These are phyloP conservation scores for Waltiozyma sp. DNA, from an alignment of 1,139 yeast species.

Conservation along the genomic window DNA sequence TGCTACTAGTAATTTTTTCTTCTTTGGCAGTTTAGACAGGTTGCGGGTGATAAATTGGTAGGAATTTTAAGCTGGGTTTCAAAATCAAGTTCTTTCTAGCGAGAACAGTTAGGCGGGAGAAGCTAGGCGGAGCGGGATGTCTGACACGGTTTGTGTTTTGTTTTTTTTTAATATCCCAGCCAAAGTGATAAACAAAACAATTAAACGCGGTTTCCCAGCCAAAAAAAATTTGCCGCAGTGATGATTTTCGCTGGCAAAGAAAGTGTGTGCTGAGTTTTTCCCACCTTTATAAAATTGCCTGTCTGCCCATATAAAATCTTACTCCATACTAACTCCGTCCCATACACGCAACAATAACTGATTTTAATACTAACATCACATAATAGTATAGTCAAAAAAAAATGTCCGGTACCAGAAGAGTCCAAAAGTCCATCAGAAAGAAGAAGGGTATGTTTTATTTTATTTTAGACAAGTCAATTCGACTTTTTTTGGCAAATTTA, in stretches of 20 bases:
- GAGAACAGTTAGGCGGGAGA: too few species aligned
- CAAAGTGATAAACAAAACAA: not conserved
- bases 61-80: not conserved
- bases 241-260: not conserved
- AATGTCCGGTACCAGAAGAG: conserved; percentile 30
- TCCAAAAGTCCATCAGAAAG: conserved; percentile 23
- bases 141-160: not conserved
- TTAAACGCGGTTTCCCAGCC: not conserved
- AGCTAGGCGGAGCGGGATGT: too few species aligned
- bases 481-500: not conserved
- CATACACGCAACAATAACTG: not conserved
- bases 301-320: not conserved
- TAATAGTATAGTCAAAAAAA: conserved; percentile 2
- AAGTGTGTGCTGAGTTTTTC: not conserved
- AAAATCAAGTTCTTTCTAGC: not conserved
- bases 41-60: not conserved
- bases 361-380: conserved; percentile 1
- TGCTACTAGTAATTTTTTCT: not conserved
- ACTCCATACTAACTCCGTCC: not conserved
- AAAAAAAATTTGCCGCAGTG: not conserved
- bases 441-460: conserved; percentile 22
- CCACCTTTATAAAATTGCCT: not conserved
- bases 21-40: not conserved
- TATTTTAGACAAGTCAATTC: not conserved
- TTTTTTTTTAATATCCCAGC: not conserved